A percentile compares a stretch with the other conserved stretches of the same genome.
Conservation (phyloP, 2,329 filamentous ascomycete species). For the Exserohilum rostratum region DNA sequence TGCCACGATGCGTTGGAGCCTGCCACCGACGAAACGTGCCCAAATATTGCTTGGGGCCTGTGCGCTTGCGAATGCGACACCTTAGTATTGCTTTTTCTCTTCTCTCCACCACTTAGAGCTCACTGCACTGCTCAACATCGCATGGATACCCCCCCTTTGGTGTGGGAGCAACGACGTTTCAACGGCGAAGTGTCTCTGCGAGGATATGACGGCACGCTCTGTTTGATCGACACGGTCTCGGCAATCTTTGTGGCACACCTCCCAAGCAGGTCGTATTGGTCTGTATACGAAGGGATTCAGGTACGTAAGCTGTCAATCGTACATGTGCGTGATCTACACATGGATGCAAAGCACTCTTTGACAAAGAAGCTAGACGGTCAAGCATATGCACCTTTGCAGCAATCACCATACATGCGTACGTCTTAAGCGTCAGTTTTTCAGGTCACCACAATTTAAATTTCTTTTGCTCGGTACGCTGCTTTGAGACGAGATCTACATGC, state of each 20-base stretch:
- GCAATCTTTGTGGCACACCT: neutral
- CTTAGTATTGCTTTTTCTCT: neutral
- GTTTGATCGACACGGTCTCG: neutral
- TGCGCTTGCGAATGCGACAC: neutral
- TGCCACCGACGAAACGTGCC: slow-evolving; percentile 1
- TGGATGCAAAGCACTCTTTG: neutral
- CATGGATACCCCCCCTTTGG: neutral
- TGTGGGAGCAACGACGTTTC: neutral
- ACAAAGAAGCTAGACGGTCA: neutral
- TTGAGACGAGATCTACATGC: neutral
- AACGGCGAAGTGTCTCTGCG: neutral
- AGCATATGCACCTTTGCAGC: neutral
- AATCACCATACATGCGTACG: no score
- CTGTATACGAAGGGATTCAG: neutral
- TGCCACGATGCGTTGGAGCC: neutral
- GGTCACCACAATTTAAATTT: neutral
- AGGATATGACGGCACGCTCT: neutral
- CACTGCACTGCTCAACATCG: neutral
- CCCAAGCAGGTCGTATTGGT: neutral
- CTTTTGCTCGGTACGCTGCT: neutral
- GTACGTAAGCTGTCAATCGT: neutral
- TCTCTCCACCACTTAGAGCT: neutral
- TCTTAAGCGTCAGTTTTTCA: neutral
- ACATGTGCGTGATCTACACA: neutral
- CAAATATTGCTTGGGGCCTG: neutral